Percentiles rank a stretch among this genome's conserved stretches.
Evolutionary conservation across 2,329 filamentous ascomycete genomes (phyloP).

Genomic region (Aspergillus thermomutatus): DNA sequence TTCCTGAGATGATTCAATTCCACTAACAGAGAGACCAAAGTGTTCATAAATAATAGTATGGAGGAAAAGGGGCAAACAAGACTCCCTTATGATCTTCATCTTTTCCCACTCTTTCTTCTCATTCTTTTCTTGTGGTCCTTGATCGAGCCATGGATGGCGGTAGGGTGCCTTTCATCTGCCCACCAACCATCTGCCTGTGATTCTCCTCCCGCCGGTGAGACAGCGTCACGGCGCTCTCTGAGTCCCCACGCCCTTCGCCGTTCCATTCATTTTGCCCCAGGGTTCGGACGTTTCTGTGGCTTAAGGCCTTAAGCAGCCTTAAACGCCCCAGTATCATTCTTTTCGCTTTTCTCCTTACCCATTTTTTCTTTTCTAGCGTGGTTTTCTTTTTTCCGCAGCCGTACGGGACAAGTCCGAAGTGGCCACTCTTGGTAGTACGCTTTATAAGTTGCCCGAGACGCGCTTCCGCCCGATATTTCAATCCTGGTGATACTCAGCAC

Average conservation of each 20-base stretch:
- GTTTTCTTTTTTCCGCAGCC: constrained; percentile 1
- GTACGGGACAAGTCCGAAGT: not conserved
- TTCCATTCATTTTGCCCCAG: not conserved
- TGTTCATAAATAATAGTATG: not conserved
- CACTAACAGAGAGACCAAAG: not conserved
- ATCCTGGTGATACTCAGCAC: not conserved
- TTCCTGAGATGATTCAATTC: not conserved
- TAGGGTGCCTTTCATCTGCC: not conserved
- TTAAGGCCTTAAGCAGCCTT: not conserved
- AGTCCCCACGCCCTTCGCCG: not conserved
- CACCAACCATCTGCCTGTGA: not conserved
- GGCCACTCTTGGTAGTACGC: not conserved
- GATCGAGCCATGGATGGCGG: not conserved
- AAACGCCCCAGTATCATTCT: not conserved
- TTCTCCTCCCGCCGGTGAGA: not conserved
- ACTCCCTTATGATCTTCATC: not conserved
- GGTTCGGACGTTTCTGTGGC: not conserved
- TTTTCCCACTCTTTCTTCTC: not conserved
- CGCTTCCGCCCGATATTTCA: not conserved
- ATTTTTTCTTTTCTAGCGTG: not conserved
- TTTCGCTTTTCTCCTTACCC: not conserved
- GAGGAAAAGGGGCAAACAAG: not conserved
- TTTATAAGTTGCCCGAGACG: not conserved
- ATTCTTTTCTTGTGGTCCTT: not conserved
- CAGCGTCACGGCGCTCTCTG: not conserved